Evolutionary conservation across 345 rosid genomes (phyloP).

Genomic region (Litchi chinensis): DNA sequence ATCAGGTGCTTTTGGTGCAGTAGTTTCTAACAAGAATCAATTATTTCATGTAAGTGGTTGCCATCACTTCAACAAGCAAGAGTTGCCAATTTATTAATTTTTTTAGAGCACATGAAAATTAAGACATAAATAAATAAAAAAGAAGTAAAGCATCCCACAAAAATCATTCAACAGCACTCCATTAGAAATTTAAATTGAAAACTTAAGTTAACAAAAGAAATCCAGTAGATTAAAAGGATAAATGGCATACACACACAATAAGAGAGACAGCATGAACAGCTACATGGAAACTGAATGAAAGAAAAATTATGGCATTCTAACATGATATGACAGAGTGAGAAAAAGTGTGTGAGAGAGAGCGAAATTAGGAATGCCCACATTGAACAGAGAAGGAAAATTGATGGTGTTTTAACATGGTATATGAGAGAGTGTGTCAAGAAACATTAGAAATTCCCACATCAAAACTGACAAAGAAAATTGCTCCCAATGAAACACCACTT

Average conservation of each 20-base stretch:
- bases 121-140: not conserved
- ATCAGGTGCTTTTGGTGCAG: too few species aligned
- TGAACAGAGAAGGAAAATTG: not conserved
- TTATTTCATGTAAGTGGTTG: not conserved
- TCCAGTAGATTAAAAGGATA: not conserved
- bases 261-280: too few species aligned
- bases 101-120: not conserved
- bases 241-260: too few species aligned
- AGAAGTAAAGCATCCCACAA: not conserved
- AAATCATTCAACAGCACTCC: conserved; percentile 6
- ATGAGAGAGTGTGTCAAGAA: not conserved
- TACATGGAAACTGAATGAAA: too few species aligned
- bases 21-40: not conserved
- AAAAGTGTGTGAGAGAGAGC: too few species aligned
- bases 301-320: too few species aligned
- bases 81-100: not conserved
- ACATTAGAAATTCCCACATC: not conserved
- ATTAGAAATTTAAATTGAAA: not conserved
- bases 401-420: too few species aligned
- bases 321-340: too few species aligned
- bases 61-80: not conserved
- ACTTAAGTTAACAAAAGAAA: not conserved
- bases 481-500: too few species aligned
- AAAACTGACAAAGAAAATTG: not conserved
- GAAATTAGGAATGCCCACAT: too few species aligned